Percentiles rank a stretch among this genome's conserved stretches.
Evolutionary conservation across 2,329 filamentous ascomycete species (phyloP).

Genomic region (Sporothrix globosa): DNA sequence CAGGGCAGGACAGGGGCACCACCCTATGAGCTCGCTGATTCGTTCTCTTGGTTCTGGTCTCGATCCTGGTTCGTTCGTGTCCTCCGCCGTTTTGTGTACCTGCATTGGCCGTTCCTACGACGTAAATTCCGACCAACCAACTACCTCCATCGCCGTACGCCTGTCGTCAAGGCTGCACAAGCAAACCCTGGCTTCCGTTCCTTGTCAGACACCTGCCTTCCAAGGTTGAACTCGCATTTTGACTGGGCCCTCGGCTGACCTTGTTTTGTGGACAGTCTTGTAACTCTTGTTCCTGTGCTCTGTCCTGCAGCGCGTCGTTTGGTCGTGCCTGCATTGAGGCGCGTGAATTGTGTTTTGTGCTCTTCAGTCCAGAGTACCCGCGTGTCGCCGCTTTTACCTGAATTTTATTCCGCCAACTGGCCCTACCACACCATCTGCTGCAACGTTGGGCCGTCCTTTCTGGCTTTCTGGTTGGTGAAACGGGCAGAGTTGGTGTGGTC

Average conservation of each 20-base stretch:
- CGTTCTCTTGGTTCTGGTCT: neutral
- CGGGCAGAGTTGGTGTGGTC: constrained; percentile 30
- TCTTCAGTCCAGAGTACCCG: neutral
- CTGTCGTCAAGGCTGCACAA: neutral
- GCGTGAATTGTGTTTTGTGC: constrained; percentile 6
- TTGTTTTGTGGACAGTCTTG: neutral
- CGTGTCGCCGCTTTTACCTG: neutral
- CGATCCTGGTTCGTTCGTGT: constrained; percentile 18
- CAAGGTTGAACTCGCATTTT: neutral
- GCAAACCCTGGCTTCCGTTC: neutral
- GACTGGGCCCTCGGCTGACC: constrained; percentile 5
- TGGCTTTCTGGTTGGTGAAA: constrained; percentile 29
- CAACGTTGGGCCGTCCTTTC: constrained; percentile 13
- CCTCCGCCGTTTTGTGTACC: constrained; percentile 8
- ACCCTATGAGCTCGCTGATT: constrained; percentile 11
- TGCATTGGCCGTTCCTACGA: constrained; percentile 15
- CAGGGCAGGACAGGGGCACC: neutral
- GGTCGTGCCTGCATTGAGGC: constrained; percentile 7
- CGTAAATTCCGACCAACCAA: constrained; percentile 10
- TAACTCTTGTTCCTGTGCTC: neutral
- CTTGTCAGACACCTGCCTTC: neutral
- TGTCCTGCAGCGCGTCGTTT: constrained; percentile 14
- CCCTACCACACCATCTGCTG: constrained; percentile 23
- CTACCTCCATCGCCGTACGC: neutral
- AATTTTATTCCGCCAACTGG: constrained; percentile 6